Conservation (phyloP, 306 rosid species). For the Lathyrus oleraceus region DNA sequence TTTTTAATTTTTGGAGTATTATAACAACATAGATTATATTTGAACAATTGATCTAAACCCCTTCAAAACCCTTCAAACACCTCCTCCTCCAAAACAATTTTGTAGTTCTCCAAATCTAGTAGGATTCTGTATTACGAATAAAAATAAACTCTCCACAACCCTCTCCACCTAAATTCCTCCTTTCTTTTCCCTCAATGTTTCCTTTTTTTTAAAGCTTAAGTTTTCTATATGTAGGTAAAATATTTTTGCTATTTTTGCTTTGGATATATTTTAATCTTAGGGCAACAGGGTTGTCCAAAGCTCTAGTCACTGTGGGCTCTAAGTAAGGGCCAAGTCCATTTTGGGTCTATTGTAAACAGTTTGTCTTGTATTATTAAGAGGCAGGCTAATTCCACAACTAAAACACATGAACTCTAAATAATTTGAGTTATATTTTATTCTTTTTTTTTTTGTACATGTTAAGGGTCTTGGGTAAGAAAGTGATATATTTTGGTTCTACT, state of each 20-base stretch:
- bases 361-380: neutral
- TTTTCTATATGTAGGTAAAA: neutral
- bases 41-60: no score
- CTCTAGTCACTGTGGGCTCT: neutral
- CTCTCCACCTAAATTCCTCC: no score
- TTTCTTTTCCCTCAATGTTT: no score
- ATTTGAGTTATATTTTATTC: neutral
- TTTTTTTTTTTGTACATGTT: neutral
- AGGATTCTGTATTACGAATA: no score
- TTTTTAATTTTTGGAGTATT: no score
- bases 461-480: neutral
- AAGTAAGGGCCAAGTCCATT: neutral
- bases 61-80: no score
- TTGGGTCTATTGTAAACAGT: neutral
- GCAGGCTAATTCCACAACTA: neutral
- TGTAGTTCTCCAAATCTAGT: no score
- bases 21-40: no score
- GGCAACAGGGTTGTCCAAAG: neutral
- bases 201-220: neutral
- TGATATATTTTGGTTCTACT: neutral
- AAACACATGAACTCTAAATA: neutral
- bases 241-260: neutral
- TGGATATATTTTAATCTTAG: neutral
- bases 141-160: no score
- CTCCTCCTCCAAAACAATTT: no score